Conservation (phyloP, 805 yeast genomes). For the Schizosaccharomyces cryophilus region DNA sequence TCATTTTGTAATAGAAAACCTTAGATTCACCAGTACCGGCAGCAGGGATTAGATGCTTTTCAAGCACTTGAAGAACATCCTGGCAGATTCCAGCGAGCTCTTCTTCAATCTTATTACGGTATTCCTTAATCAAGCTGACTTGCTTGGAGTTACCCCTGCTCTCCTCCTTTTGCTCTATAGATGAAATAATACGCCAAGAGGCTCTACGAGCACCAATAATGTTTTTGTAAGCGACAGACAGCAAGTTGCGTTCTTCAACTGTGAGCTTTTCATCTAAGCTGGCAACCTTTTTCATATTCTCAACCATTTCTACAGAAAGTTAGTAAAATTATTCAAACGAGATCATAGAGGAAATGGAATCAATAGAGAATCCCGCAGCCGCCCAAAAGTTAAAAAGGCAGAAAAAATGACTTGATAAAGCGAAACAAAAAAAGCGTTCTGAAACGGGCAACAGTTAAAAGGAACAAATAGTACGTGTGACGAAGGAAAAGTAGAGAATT, state of each 20-base stretch:
- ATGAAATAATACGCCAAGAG: constrained; percentile 95
- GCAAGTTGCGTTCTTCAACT: constrained; percentile 91
- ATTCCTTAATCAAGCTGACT: constrained; percentile 70
- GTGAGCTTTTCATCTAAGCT: constrained; percentile 84
- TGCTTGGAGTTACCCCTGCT: constrained; percentile 82
- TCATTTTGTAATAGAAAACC: constrained; percentile 96
- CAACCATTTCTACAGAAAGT: constrained; percentile 25
- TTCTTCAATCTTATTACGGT: constrained; percentile 80
- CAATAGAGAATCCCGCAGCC: not conserved
- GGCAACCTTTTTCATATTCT: constrained; percentile 93
- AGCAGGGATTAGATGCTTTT: constrained; percentile 72
- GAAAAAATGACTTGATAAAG: too few species aligned
- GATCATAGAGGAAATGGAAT: not conserved
- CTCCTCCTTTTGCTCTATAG: constrained; percentile 95
- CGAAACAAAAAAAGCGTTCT: too few species aligned
- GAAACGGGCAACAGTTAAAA: too few species aligned
- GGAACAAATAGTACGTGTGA: too few species aligned
- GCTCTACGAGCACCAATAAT: constrained; percentile 99
- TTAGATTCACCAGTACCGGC: constrained; percentile 94
- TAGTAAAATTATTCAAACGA: not conserved
- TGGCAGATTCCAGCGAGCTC: constrained; percentile 86
- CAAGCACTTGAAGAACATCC: constrained; percentile 70
- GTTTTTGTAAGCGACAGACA: constrained; percentile 93
- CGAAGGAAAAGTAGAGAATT: too few species aligned
- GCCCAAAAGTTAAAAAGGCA: too few species aligned